Percentiles rank a stretch among this genome's conserved stretches.
Evolutionary conservation across 495 filamentous ascomycete genomes (phyloP).

Genomic region (Hyaloscypha finlandica): DNA sequence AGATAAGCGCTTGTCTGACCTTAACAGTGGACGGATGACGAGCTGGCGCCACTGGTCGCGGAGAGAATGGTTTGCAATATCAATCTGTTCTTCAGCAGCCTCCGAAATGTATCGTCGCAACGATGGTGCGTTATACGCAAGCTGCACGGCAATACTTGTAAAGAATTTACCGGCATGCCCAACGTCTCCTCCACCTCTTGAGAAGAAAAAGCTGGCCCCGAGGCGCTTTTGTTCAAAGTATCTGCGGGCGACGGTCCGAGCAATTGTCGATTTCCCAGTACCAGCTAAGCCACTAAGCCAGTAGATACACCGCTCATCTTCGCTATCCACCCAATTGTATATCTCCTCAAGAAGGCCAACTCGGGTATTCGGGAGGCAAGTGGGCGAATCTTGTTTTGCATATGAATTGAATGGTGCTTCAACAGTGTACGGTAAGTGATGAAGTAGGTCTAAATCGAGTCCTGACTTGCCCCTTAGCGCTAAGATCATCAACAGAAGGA

Average conservation of each 20-base stretch:
- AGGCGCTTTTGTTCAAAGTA: too few relatives aligned
- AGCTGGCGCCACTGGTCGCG: conserved; percentile 21
- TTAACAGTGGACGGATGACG: conserved; percentile 16
- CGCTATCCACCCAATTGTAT: conserved; percentile 1
- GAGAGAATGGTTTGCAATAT: background rate
- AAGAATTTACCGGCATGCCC: background rate
- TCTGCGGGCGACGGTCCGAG: too few relatives aligned
- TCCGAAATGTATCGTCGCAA: background rate
- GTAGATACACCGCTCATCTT: background rate
- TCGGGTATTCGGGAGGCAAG: conserved; percentile 21
- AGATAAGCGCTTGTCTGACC: background rate
- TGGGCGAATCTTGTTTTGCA: conserved; percentile 2
- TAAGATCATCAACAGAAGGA: too few relatives aligned
- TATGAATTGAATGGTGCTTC: conserved; percentile 20
- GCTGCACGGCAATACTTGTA: background rate
- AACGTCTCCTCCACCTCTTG: too few relatives aligned
- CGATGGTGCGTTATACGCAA: background rate
- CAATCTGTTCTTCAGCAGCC: background rate
- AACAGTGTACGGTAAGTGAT: conserved; percentile 1
- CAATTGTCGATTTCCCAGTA: too few relatives aligned
- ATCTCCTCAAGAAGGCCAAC: conserved; percentile 24
- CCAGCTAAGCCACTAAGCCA: background rate
- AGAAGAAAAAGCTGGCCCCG: too few relatives aligned
- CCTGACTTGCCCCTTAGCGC: background rate
- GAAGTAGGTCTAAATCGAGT: too few relatives aligned